These are phyloP conservation scores for Alternaria postmessia DNA, from an alignment of 2,329 filamentous ascomycete species.

Conservation along the genomic window DNA sequence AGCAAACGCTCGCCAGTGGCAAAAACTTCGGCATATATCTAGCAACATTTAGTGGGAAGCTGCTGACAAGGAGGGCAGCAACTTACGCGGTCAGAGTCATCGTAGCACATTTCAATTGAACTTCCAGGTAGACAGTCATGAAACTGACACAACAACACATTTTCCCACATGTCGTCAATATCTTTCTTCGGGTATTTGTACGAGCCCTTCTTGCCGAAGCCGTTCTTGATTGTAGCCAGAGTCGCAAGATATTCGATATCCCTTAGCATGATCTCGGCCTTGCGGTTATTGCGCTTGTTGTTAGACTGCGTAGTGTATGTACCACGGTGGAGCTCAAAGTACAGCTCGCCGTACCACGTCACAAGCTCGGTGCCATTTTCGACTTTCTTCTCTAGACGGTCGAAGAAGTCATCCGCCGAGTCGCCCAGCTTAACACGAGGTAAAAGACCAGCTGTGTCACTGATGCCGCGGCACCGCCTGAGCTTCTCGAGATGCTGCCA, in stretches of 20 bases:
- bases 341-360: slow-evolving; percentile 98
- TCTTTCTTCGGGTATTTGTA: slow-evolving; percentile 94
- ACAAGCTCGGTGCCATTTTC: slow-evolving; percentile 73
- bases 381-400: slow-evolving; percentile 80
- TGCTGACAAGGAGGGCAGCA: no score
- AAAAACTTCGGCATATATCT: slow-evolving; percentile 83
- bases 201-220: slow-evolving; percentile 51
- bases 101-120: slow-evolving; percentile 97
- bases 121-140: slow-evolving; percentile 96
- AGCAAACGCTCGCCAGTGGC: slow-evolving; percentile 76
- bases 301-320: slow-evolving; percentile 98
- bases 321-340: slow-evolving; percentile 95
- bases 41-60: slow-evolving; percentile 27
- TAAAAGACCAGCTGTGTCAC: slow-evolving; percentile 82
- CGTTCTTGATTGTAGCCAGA: slow-evolving; percentile 76
- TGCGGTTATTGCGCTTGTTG: slow-evolving; percentile 94
- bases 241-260: slow-evolving; percentile 90
- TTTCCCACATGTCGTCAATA: slow-evolving; percentile 97
- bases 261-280: slow-evolving; percentile 82
- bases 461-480: slow-evolving; percentile 87
- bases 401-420: slow-evolving; percentile 95
- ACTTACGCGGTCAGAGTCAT: slow-evolving; percentile 81
- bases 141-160: slow-evolving; percentile 91
- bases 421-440: slow-evolving; percentile 88
- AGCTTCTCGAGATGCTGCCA: slow-evolving; percentile 96